Conservation (phyloP, 2,329 filamentous ascomycete species). For the Pleomassaria siparia region DNA sequence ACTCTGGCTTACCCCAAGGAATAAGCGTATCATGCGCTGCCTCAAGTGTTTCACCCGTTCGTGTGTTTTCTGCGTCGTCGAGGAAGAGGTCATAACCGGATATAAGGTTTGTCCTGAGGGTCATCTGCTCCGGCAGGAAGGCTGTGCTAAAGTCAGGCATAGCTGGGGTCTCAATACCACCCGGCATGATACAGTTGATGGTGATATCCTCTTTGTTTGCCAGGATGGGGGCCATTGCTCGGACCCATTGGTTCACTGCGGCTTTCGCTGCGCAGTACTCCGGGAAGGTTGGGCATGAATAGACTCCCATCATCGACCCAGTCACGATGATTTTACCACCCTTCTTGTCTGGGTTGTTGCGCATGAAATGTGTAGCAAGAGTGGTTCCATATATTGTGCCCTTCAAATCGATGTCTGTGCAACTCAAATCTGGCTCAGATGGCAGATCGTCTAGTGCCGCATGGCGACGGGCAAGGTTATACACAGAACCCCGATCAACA, state of each 20-base stretch:
- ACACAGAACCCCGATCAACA: slow-evolving; percentile 49
- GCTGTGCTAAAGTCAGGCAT: slow-evolving; percentile 42
- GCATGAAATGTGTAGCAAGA: slow-evolving; percentile 57
- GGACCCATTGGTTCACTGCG: slow-evolving; percentile 40
- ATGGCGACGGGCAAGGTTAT: slow-evolving; percentile 42
- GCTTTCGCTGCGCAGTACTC: slow-evolving; percentile 57
- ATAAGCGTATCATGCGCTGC: slow-evolving; percentile 45
- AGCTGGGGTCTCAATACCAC: slow-evolving; percentile 47
- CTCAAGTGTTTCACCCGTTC: slow-evolving; percentile 48
- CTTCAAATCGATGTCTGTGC: slow-evolving; percentile 54
- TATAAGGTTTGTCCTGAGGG: slow-evolving; percentile 48
- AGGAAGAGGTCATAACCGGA: slow-evolving; percentile 49
- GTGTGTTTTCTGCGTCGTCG: slow-evolving; percentile 41
- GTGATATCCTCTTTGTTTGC: slow-evolving; percentile 49
- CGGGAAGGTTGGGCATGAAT: slow-evolving; percentile 49
- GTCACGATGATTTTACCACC: slow-evolving; percentile 52
- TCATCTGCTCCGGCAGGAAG: slow-evolving; percentile 28
- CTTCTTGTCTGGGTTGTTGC: slow-evolving; percentile 46
- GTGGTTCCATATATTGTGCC: slow-evolving; percentile 53
- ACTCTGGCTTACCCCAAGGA: slow-evolving; percentile 38
- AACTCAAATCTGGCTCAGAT: slow-evolving; percentile 46
- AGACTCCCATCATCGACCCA: slow-evolving; percentile 47
- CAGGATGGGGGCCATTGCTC: slow-evolving; percentile 17
- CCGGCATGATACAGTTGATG: slow-evolving; percentile 54
- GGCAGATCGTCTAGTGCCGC: slow-evolving; percentile 38